Base-by-base conservation (phyloP, 2,329 filamentous ascomycete genomes). In the Pyrenophora graminea region DNA sequence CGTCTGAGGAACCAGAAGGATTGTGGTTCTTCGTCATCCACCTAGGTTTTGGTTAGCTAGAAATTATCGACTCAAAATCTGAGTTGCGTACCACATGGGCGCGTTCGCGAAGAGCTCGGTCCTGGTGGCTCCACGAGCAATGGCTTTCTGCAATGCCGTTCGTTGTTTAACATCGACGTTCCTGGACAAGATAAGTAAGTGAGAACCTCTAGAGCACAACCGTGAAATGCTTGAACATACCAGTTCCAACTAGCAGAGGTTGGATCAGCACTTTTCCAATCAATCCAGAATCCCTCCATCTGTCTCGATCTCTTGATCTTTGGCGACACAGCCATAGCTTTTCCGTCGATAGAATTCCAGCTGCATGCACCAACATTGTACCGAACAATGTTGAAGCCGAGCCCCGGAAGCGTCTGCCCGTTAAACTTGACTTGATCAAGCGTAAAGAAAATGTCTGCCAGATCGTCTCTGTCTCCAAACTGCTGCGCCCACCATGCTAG, bases 351-450 rank as follows among this genome's bases (percentile, higher is more conserved):
- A 1, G 40, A 27, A 15, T 53, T 53, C 50, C 50, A 53, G n/a
- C 50, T 53, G 17, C 50, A 53, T n/a, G 50, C 50, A 7, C 50
- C 50, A 13, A 45, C 50, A 9, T 53, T 53, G 13, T 53, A 53
- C 10, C 50, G 50, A n/a, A 39, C 50, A 5, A 49, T 48, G 6
- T 45, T 49, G 30, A 53, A 53, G 23, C 50, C 50, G 8, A 53
- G 30, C 6, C 50, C 50, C 1, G 50, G 45, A 7, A 53, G 15
- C 25, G 44, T 53, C 32, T 45, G 15, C n/a, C 50, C 27, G 3
- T 43, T 48, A 18, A 49, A 48, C 6, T 41, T 42, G 10, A 46
- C 45, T 5, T 53, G 30, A 9, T 37, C 38, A 13, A 49, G 40
- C 12, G 50, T 53, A 8, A 53, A 53, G 36, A 53, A 49, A 2